Evolutionary conservation across 2,329 filamentous ascomycete genomes (phyloP), one percentile per base, ranked within the genome.

Genomic region (Onygenales sp.): DNA sequence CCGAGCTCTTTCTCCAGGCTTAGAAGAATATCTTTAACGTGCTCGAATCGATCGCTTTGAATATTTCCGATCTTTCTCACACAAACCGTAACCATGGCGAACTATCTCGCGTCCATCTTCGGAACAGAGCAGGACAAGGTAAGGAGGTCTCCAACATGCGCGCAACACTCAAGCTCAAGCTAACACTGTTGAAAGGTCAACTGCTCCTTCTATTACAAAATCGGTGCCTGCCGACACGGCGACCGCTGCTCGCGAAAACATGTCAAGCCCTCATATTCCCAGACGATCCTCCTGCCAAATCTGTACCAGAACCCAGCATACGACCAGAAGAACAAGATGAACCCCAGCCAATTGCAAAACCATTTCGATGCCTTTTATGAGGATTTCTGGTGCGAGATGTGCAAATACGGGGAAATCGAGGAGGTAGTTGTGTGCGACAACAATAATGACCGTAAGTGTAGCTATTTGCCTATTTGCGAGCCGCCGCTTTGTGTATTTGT

Each of bases 161-260:
- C n/a, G 14, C 11, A 14, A 1, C 35, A 13, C n/a, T n/a, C 10
- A 14, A 38, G 11, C 49, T 38, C 36, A 38, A 43, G 46, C 59
- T 59, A 57, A 61, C 58, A 60, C 53, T 61, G 55, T 38, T 47
- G 42, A 44, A 51, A 64, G 65, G 91, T 96, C 78, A 96, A 97
- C 82, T 96, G 93, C 82, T 93, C 87, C 54, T 98, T 98, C 83
- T 98, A 98, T 84, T 91, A 96, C 87, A 98, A 98, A 79, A 98
- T 98, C 73, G 93, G 93, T 70, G 93, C 93, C 52, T 98, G 93
- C 79, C 86, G 93, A 58, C 93, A 98, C 79, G 93, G 93, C 69
- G 93, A 98, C 76, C 89, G 93, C 67, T 98, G 93, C 81, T 94
- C 88, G 58, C 86, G 93, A 64, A 98, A 98, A 75, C 93, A 98